These are phyloP conservation scores for Hordeum pubiflorum DNA, from an alignment of 202 grass and related monocot species.

Conservation along the genomic window DNA sequence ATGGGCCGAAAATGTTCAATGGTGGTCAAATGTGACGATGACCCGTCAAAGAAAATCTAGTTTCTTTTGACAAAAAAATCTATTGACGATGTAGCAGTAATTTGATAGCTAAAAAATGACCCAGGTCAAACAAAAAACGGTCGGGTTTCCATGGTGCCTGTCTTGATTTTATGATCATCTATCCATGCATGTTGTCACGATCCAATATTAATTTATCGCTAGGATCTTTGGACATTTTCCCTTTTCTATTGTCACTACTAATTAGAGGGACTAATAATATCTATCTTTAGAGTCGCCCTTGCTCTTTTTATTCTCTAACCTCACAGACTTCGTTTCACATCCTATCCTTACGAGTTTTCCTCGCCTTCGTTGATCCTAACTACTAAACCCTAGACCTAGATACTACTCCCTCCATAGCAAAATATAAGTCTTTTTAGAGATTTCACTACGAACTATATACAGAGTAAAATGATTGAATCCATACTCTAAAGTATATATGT, in stretches of 20 bases:
- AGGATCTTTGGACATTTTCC: neutral
- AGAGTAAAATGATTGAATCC: too few species aligned
- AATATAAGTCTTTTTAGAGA: too few species aligned
- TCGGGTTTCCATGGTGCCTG: neutral
- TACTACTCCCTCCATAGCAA: neutral
- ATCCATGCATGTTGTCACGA: neutral
- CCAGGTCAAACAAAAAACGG: neutral
- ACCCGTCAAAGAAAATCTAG: too few species aligned
- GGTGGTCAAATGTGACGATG: too few species aligned
- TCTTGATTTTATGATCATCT: neutral
- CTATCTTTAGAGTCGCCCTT: neutral
- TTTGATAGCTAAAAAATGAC: neutral
- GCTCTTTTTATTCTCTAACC: slow-evolving; percentile 52
- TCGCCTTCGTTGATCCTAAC: slow-evolving; percentile 25
- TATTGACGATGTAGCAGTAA: neutral
- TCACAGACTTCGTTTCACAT: slow-evolving; percentile 24
- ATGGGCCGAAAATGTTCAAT: too few species aligned
- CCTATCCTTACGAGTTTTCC: slow-evolving; percentile 32
- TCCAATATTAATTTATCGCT: neutral
- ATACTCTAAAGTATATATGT: too few species aligned
- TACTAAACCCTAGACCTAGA: neutral
- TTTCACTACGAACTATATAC: too few species aligned
- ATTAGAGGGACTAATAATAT: slow-evolving; percentile 17
- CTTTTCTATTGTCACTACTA: too few species aligned
- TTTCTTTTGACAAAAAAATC: too few species aligned